Evolutionary conservation across 2,329 filamentous ascomycete species (phyloP).

Genomic region (Fusarium dimerum): DNA sequence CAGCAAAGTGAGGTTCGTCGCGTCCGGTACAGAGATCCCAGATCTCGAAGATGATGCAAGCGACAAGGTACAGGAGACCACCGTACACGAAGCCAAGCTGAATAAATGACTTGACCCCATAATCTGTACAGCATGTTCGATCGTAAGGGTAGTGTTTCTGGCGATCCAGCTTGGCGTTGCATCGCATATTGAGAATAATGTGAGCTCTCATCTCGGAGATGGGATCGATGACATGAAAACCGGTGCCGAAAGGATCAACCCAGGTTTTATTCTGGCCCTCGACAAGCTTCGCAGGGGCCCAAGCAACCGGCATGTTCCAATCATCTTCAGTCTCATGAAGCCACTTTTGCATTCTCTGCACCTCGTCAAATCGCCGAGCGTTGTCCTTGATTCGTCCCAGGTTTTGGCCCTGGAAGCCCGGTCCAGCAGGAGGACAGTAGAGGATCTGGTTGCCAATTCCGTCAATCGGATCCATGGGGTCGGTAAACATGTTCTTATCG

Average conservation of each 20-base stretch:
- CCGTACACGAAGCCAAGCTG: slow-evolving; percentile 25
- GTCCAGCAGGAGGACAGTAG: slow-evolving; percentile 24
- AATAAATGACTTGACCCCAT: slow-evolving; percentile 32
- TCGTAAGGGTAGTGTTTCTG: slow-evolving; percentile 44
- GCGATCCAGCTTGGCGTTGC: slow-evolving; percentile 43
- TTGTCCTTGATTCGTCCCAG: slow-evolving; percentile 16
- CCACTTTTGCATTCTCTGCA: slow-evolving; percentile 20
- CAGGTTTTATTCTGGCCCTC: slow-evolving; percentile 15
- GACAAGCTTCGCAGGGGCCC: slow-evolving; percentile 20
- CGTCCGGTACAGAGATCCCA: slow-evolving; percentile 11
- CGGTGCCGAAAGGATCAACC: slow-evolving; percentile 18
- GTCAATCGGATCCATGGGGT: slow-evolving; percentile 26
- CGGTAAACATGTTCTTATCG: slow-evolving; percentile 18
- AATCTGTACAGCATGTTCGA: slow-evolving; percentile 55
- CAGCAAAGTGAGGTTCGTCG: slow-evolving; percentile 2
- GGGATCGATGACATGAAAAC: slow-evolving; percentile 32
- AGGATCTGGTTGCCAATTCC: slow-evolving; percentile 32
- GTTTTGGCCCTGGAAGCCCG: slow-evolving; percentile 21
- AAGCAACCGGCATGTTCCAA: slow-evolving; percentile 20
- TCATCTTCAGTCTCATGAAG: slow-evolving; percentile 11
- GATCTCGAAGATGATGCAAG: slow-evolving; percentile 15
- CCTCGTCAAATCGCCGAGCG: slow-evolving; percentile 13
- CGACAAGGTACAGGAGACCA: slow-evolving; percentile 17
- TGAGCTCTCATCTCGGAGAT: slow-evolving; percentile 35
- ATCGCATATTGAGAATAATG: slow-evolving; percentile 56